Conservation (phyloP, 306 rosid species). For the Acmispon strigosus region DNA sequence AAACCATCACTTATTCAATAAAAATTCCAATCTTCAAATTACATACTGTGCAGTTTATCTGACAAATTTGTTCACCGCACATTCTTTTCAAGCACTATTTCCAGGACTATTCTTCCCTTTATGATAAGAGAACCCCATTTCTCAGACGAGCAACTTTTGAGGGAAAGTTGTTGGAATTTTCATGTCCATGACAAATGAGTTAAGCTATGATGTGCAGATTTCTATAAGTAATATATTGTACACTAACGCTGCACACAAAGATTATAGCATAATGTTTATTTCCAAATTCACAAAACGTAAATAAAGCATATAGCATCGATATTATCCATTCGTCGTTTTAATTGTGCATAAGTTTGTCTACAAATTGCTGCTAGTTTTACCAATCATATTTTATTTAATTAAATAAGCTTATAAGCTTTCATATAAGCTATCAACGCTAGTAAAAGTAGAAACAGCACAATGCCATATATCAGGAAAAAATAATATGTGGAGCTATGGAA, state of each 20-base stretch:
- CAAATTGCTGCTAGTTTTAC: too few relatives aligned
- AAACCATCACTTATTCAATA: conserved; percentile 12
- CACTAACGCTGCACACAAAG: neutral
- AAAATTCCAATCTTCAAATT: neutral
- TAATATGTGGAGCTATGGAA: neutral
- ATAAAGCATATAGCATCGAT: too few relatives aligned
- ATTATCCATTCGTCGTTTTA: neutral
- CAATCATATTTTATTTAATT: too few relatives aligned
- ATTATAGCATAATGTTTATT: neutral
- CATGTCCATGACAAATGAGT: too few relatives aligned
- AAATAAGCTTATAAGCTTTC: too few relatives aligned
- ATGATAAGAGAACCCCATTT: too few relatives aligned
- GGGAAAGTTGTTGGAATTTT: neutral
- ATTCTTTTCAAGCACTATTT: conserved; percentile 13
- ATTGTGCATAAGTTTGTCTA: neutral
- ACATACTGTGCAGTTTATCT: neutral
- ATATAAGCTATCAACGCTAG: too few relatives aligned
- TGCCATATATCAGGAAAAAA: neutral
- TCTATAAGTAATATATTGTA: neutral
- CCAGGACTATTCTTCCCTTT: conserved; percentile 1
- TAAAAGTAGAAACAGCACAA: neutral
- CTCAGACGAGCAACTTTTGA: neutral
- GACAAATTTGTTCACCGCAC: neutral
- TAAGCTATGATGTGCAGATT: too few relatives aligned
- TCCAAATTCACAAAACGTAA: neutral